Evolutionary conservation across 306 rosid species (phyloP), one percentile per base, ranked within the genome.

Genomic region (Corylus heterophylla): DNA sequence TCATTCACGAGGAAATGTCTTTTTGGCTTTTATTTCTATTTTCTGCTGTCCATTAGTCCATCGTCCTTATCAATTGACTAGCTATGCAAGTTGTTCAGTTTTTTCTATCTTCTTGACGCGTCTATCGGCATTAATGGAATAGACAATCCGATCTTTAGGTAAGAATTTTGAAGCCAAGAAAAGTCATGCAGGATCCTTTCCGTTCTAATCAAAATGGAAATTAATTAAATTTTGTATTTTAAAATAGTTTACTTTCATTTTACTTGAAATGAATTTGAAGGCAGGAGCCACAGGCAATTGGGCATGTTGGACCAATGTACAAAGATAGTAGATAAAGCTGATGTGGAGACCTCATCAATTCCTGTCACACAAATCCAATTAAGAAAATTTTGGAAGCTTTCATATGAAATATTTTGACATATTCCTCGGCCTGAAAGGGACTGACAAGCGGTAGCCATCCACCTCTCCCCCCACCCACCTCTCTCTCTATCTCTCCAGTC

Each of bases 351-450:
- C 66, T 66, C 59, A 44, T 74, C 8, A 59, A 69, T 48, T 9
- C 42, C 72, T 71, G 22, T 35, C 69, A 76, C 73, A 59, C 51
- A 45, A 71, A 54, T 22, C 4, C 22, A 16, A 4, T n/a, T 20
- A 69, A 54, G 75, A 39, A 54, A 77, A 20, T 7, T 3, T 54
- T 67, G 48, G 12, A 54, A 35, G 22, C 29, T 76, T 39, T 67
- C 55, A 66, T 45, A 22, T 69, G 54, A 75, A 77, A 47, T 29
- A 39, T 2, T 27, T 44, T 51, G 4, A 82, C 51, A 61, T 68
- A 20, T 83, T 77, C 87, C 74, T 80, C 18, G 1, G 4, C 31
- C 25, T 49, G 87, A 78, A 44, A 70, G 56, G 51, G 85, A 83
- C 87, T 10, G 44, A 70, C 55, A 11, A 9, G 50, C 61, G 2